Percentiles rank a stretch among this genome's conserved stretches.
These are phyloP conservation scores for Bisporella sp. DNA, from an alignment of 2,329 filamentous ascomycete genomes.

Conservation along the genomic window DNA sequence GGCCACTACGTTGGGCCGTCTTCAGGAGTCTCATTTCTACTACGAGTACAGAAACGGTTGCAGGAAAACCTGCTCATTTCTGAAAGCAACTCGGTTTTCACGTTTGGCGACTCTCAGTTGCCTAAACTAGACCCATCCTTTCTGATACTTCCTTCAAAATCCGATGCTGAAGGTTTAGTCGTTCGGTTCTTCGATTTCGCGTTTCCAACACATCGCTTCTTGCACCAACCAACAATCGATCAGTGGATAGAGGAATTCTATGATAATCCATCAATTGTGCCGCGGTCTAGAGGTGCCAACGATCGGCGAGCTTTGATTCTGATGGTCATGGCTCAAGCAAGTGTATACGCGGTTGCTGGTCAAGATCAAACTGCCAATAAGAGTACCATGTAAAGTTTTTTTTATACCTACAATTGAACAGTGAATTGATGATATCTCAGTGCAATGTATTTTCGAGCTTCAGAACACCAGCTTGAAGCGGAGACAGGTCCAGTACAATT, in stretches of 20 bases:
- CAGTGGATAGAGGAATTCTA: conserved; percentile 42
- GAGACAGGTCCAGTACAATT: conserved; percentile 28
- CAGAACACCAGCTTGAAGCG: conserved; percentile 25
- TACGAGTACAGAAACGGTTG: conserved; percentile 41
- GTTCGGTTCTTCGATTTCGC: conserved; percentile 53
- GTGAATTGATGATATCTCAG: conserved; percentile 2
- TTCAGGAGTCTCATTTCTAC: conserved; percentile 41
- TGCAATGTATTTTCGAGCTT: conserved; percentile 20
- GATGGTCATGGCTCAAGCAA: conserved; percentile 43
- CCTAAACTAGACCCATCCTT: conserved; percentile 37
- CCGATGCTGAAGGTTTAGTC: conserved; percentile 25
- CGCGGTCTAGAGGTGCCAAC: conserved; percentile 31
- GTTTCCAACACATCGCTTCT: conserved; percentile 51
- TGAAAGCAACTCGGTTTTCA: conserved; percentile 32
- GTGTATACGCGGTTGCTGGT: conserved; percentile 28
- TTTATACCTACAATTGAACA: no score
- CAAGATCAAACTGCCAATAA: not conserved
- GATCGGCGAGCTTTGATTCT: conserved; percentile 35
- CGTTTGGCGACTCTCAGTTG: conserved; percentile 30
- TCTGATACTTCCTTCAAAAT: conserved; percentile 29
- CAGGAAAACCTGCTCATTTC: conserved; percentile 33
- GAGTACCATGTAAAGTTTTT: no score
- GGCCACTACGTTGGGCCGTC: conserved; percentile 41
- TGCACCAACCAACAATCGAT: conserved; percentile 47
- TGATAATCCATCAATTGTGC: conserved; percentile 34